Conservation (phyloP, 257 asterid species). For the Ajuga chamaepitys region DNA sequence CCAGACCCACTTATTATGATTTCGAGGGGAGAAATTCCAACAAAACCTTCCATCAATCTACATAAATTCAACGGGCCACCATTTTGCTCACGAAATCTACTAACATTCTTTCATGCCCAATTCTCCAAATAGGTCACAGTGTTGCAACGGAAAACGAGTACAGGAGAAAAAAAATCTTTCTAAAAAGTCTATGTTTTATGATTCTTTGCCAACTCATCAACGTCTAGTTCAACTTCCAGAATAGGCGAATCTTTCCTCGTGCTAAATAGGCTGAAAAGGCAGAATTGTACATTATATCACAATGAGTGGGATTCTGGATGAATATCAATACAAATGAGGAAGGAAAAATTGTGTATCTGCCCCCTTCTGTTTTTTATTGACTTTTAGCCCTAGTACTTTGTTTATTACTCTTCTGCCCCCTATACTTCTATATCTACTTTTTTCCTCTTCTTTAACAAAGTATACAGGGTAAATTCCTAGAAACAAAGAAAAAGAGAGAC, state of each 20-base stretch:
- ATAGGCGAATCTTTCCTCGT: conserved; percentile 45
- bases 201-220: conserved; percentile 66
- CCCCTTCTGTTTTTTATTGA: too few relatives aligned
- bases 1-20: too few relatives aligned
- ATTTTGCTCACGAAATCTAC: neutral
- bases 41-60: neutral
- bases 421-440: too few relatives aligned
- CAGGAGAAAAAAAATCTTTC: neutral
- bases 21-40: neutral
- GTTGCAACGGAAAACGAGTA: too few relatives aligned
- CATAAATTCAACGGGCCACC: neutral
- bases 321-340: neutral
- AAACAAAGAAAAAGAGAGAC: too few relatives aligned
- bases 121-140: neutral
- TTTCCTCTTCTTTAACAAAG: too few relatives aligned
- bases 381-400: too few relatives aligned
- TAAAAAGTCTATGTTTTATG: conserved; percentile 41
- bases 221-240: conserved; percentile 76
- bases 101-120: neutral
- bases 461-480: too few relatives aligned
- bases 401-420: too few relatives aligned
- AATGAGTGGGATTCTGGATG: too few relatives aligned
- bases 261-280: conserved; percentile 42
- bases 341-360: too few relatives aligned
- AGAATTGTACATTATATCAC: neutral